Evolutionary conservation across 2,329 filamentous ascomycete genomes (phyloP), one percentile per base, ranked within the genome.

Genomic region (Thyridium curvatum): DNA sequence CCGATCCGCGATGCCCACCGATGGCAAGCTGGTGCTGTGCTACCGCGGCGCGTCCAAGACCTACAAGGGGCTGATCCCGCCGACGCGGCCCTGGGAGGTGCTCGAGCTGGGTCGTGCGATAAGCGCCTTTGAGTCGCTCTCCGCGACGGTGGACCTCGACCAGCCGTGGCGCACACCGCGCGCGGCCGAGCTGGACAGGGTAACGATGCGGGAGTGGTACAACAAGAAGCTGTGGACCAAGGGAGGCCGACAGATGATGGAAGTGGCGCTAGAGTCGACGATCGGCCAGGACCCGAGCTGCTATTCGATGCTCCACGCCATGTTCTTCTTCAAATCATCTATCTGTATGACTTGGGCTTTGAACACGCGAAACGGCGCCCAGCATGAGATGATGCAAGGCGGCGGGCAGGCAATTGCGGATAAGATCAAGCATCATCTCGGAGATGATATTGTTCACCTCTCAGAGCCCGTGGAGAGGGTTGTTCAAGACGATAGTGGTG

Each of bases 1-100:
- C 3, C 16, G 33, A 3, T 36, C 33, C 39, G 18, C 18, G 5
- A 12, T 32, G 17, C 44, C 38, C 4, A 35, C 34, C 4, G 21
- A 44, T 3, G 41, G 44, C 32, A 39, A 49, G 29, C 33, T 39
- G 16, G 38, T 48, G 4, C 4, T 37, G 21, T 26, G 21, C 21
- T 26, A 42, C 21, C 41, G 44, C 4, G 37, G 42, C 16, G 41
- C 43, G 26, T 28, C 43, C 3, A 38, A 38, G 13, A 26, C 14
- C 14, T 46, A 47, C 36, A 32, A 26, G n/a, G 41, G 44, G 4
- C 32, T 46, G 2, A 40, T 47, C 12, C 45, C 45, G n/a, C 43
- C 45, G 8, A 9, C 46, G 34, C 37, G 36, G 15, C 39, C 40
- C 6, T 46, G 41, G 41, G 45, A 46, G 10, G 36, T 35, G 2